These are phyloP conservation scores for Puccinia triticina DNA, from an alignment of 1,284 basidiomycete species.

Conservation along the genomic window DNA sequence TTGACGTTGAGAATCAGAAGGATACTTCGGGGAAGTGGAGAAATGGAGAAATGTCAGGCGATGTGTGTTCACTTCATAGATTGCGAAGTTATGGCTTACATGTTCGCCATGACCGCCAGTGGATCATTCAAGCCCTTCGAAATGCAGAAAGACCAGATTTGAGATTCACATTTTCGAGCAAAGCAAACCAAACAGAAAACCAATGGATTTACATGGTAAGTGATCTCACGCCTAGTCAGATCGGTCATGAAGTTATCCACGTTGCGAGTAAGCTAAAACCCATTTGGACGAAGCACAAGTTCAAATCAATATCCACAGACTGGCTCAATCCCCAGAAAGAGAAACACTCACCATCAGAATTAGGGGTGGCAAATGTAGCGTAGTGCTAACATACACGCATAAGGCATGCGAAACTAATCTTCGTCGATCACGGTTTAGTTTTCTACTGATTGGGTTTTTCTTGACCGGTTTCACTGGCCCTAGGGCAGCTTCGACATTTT, in stretches of 20 bases:
- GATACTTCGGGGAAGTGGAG: background rate
- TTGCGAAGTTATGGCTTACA: background rate
- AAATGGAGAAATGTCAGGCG: background rate
- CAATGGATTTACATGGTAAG: background rate
- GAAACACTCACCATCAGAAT: background rate
- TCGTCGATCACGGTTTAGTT: slow-evolving; percentile 3
- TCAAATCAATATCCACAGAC: background rate
- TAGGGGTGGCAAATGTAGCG: background rate
- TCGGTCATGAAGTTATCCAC: background rate
- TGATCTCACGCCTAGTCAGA: background rate
- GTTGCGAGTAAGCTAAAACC: slow-evolving; percentile 7
- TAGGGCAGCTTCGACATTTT: background rate
- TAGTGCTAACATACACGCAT: background rate
- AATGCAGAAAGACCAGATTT: background rate
- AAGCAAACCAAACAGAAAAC: too few relatives aligned
- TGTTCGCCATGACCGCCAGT: background rate
- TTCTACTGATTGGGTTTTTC: background rate
- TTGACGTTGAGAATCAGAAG: background rate
- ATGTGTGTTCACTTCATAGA: background rate
- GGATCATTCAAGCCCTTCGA: slow-evolving; percentile 15
- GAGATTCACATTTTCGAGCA: background rate
- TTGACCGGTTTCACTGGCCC: background rate
- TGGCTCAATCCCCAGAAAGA: background rate
- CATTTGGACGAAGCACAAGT: background rate
- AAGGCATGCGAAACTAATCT: slow-evolving; percentile 15